Conservation (phyloP, 306 rosid genomes). For the Echinosophora koreensis region DNA sequence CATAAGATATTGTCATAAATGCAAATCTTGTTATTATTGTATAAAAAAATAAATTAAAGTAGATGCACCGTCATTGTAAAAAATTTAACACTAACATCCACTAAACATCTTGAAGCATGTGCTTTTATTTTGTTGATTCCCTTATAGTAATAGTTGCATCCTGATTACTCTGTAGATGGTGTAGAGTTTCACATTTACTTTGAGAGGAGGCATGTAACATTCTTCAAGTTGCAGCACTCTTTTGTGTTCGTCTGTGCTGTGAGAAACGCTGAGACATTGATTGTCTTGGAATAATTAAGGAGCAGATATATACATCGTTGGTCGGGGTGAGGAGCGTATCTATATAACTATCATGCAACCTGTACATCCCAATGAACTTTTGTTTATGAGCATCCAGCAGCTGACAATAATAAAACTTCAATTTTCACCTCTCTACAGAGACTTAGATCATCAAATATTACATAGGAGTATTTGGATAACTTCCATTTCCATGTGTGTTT, state of each 20-base stretch:
- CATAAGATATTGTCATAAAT: too few relatives aligned
- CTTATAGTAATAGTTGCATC: too few relatives aligned
- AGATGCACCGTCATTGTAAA: too few relatives aligned
- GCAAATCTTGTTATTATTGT: too few relatives aligned
- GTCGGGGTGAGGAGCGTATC: not conserved
- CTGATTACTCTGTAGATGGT: not conserved
- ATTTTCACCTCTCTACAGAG: not conserved
- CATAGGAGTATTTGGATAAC: conserved; percentile 4
- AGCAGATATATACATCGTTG: not conserved
- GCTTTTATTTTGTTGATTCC: too few relatives aligned
- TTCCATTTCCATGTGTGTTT: not conserved
- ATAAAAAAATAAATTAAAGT: too few relatives aligned
- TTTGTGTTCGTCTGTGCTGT: too few relatives aligned
- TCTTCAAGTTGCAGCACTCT: not conserved
- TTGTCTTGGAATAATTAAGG: too few relatives aligned
- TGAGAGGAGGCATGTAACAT: not conserved
- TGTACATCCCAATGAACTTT: not conserved
- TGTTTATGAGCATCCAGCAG: not conserved
- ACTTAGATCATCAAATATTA: conserved; percentile 7
- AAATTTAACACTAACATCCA: too few relatives aligned
- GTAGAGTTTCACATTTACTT: not conserved
- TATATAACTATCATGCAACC: not conserved
- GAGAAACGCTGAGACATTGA: too few relatives aligned
- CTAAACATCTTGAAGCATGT: too few relatives aligned
- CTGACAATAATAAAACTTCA: conserved; percentile 20